These are phyloP conservation scores for Cercophora samala DNA, from an alignment of 495 filamentous ascomycete genomes.

Conservation along the genomic window DNA sequence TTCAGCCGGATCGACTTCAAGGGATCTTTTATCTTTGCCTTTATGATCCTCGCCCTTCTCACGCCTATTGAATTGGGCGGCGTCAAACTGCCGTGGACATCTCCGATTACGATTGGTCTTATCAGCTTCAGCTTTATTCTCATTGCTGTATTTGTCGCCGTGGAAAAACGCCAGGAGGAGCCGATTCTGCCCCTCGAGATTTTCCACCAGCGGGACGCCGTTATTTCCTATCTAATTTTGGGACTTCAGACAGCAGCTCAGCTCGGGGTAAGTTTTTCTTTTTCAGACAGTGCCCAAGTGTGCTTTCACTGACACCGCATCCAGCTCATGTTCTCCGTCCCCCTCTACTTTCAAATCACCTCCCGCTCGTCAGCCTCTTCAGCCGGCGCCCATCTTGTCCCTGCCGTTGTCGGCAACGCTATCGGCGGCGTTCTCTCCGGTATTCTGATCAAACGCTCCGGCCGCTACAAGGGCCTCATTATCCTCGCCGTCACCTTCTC, in stretches of 20 bases:
- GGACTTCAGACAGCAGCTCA: slow-evolving; percentile 57
- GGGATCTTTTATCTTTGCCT: slow-evolving; percentile 50
- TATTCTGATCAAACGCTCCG: slow-evolving; percentile 50
- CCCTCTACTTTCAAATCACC: slow-evolving; percentile 69
- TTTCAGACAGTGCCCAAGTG: neutral
- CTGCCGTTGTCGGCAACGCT: slow-evolving; percentile 63
- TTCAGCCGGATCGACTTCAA: slow-evolving; percentile 57
- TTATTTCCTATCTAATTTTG: slow-evolving; percentile 53
- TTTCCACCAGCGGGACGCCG: slow-evolving; percentile 52
- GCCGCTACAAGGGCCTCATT: slow-evolving; percentile 56
- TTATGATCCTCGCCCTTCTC: slow-evolving; percentile 48
- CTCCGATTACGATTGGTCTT: slow-evolving; percentile 41
- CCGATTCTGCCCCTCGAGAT: slow-evolving; percentile 62
- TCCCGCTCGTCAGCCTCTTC: slow-evolving; percentile 50
- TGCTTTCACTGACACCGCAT: neutral
- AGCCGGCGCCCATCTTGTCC: slow-evolving; percentile 60
- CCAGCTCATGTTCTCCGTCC: slow-evolving; percentile 57
- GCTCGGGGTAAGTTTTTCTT: slow-evolving; percentile 42
- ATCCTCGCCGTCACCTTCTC: slow-evolving; percentile 51
- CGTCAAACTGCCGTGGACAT: slow-evolving; percentile 54
- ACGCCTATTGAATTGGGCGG: slow-evolving; percentile 60
- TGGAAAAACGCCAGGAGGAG: slow-evolving; percentile 53
- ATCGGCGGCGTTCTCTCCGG: slow-evolving; percentile 60
- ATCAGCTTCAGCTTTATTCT: slow-evolving; percentile 35
- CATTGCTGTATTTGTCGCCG: slow-evolving; percentile 46